Base-by-base conservation (phyloP, 78 protist genomes). In the Dictyostelium purpureum region DNA sequence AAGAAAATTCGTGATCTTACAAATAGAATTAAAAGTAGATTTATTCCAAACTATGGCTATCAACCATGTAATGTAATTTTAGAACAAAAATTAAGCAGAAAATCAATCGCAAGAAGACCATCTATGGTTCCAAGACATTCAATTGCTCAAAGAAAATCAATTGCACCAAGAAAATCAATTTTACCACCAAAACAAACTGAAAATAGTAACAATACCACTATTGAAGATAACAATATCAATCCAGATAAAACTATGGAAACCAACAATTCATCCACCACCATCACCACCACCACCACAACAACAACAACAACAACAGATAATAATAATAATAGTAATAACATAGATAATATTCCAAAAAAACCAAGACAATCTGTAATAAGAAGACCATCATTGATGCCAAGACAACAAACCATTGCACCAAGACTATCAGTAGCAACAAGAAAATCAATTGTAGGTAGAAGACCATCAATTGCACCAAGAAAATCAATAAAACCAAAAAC, bases 21-120 rank as follows among this genome's bases (percentile, higher is more conserved):
- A 37, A 67, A 49, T 74, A 26, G 57, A 37, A 33, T 83, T 10
- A 83, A 71, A 75, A 38, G 35, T 24, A 67, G 77, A 57, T 71
- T 83, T 19, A 40, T 24, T 0, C 33, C 51, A 6, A 56, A 21
- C 26, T 61, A 67, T 38, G 73, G 80, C 1, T 83, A 83, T 56
- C 90, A 83, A 83, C 90, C 90, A 57, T 83, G 90, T 71, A 74
- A 75, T 71, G 90, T 83, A 21, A 83, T 83, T 70, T 47, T 43
- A 24, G 80, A 83, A 43, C 54, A 49, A 42, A n/a, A 28, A 37
- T 16, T 31, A 69, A 21, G 26, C 12, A 49, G 90, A 57, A 67
- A 67, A 56, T 83, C 90, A 21, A 56, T 71, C 21, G 79, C 90
- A n/a, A 47, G 90, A 45, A 51, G 52, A 71, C 38, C 38, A 31